Percentiles rank a stretch among this genome's conserved stretches.
Evolutionary conservation across 495 filamentous ascomycete species (phyloP).

Genomic region (Rhizodiscina lignyota): DNA sequence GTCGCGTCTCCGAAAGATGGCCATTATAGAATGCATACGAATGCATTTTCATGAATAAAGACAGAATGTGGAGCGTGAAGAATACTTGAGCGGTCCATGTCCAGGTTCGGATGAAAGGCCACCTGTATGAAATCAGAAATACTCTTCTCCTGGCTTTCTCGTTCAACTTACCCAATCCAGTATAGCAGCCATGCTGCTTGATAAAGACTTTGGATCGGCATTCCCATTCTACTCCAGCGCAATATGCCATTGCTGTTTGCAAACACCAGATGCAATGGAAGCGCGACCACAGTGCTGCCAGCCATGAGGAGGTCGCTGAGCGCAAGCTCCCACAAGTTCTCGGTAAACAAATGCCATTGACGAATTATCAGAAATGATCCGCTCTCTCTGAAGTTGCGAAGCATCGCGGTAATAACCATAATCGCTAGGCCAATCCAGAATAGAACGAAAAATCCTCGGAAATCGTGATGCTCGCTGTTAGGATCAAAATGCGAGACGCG

Average conservation of each 20-base stretch:
- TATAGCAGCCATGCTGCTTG: constrained; percentile 63
- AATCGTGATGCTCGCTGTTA: constrained; percentile 78
- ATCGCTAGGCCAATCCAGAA: constrained; percentile 96
- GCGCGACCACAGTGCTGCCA: constrained; percentile 45
- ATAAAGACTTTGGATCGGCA: constrained; percentile 64
- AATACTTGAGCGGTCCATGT: constrained; percentile 93
- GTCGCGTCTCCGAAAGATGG: constrained; percentile 74
- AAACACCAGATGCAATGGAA: constrained; percentile 62
- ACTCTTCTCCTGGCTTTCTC: background rate
- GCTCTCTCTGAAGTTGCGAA: constrained; percentile 89
- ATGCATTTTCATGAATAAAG: constrained; percentile 95
- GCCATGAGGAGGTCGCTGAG: constrained; percentile 78
- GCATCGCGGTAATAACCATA: constrained; percentile 83
- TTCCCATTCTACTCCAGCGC: constrained; percentile 61
- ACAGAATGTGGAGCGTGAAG: constrained; percentile 77
- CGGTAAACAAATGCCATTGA: constrained; percentile 75
- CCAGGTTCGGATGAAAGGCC: constrained; percentile 81
- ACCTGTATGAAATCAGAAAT: constrained; percentile 26
- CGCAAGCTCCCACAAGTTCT: constrained; percentile 74
- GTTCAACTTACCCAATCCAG: constrained; percentile 53
- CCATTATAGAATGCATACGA: constrained; percentile 97
- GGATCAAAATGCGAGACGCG: constrained; percentile 95
- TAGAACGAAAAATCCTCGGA: constrained; percentile 90
- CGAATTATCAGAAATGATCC: constrained; percentile 66
- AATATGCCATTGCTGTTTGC: constrained; percentile 34